Percentiles rank a stretch among this genome's conserved stretches.
Evolutionary conservation across 75 land plant species (phyloP).

Genomic region (Ceratopteris richardii): DNA sequence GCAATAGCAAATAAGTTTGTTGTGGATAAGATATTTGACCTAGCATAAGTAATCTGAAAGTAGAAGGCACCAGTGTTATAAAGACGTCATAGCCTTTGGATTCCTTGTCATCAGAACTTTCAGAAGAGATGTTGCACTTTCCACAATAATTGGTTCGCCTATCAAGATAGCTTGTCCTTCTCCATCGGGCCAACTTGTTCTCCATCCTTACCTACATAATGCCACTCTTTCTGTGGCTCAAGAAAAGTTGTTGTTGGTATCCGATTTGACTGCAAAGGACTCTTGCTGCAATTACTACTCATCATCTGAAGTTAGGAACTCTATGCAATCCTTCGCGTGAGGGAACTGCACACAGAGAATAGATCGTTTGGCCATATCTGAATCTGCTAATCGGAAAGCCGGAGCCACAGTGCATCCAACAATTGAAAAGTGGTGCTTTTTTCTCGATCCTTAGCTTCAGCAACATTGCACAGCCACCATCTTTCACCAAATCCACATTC

Average conservation of each 20-base stretch:
- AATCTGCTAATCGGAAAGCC: constrained; percentile 79
- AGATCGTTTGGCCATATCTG: constrained; percentile 47
- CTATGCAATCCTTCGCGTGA: constrained; percentile 37
- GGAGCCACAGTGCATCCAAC: constrained; percentile 93
- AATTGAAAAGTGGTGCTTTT: constrained; percentile 56
- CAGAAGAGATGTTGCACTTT: constrained; percentile 76
- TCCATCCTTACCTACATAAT: constrained; percentile 69
- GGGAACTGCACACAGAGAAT: constrained; percentile 42
- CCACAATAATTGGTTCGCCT: constrained; percentile 92
- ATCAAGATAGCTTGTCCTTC: constrained; percentile 93
- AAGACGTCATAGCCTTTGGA: constrained; percentile 93
- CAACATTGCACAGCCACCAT: constrained; percentile 32
- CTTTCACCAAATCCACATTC: constrained; percentile 30
- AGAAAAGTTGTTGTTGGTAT: constrained; percentile 96
- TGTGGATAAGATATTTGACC: constrained; percentile 84
- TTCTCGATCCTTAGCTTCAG: constrained; percentile 44
- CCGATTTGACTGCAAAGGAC: constrained; percentile 94
- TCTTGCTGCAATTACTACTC: constrained; percentile 1
- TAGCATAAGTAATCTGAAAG: constrained; percentile 90
- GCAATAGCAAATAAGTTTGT: constrained; percentile 83
- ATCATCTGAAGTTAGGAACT: constrained; percentile 39
- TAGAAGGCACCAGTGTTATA: constrained; percentile 96
- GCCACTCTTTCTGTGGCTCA: constrained; percentile 98
- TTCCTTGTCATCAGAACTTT: constrained; percentile 90
- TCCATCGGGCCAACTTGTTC: constrained; percentile 82